Percentiles rank a stretch among this genome's conserved stretches.
Conservation (phyloP, 1,284 basidiomycete genomes). For the Ceratobasidium papillatum region DNA sequence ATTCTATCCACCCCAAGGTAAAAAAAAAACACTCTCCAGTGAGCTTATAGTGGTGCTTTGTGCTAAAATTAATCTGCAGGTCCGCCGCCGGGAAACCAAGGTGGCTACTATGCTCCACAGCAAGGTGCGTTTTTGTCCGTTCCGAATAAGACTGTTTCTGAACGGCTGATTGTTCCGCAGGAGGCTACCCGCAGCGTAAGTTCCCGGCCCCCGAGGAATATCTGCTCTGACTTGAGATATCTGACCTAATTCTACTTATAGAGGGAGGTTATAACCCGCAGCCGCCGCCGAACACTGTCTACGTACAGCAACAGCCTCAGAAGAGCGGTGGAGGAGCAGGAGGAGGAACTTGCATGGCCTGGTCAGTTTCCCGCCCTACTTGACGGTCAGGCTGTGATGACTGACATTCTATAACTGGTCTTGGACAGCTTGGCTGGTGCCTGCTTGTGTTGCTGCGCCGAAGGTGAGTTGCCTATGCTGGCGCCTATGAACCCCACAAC, state of each 20-base stretch:
- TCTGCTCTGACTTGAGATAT: not conserved
- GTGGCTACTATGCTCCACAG: not conserved
- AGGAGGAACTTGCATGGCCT: slow-evolving; percentile 39
- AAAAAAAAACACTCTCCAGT: not conserved
- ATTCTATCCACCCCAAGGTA: slow-evolving; percentile 31
- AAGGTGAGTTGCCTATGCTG: not conserved
- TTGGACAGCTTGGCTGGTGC: slow-evolving; percentile 35
- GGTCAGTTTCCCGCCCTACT: slow-evolving; percentile 12
- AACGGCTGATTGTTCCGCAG: not conserved
- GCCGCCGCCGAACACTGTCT: slow-evolving; percentile 37
- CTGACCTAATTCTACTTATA: not conserved
- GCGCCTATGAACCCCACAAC: not conserved
- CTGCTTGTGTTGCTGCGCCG: slow-evolving; percentile 39
- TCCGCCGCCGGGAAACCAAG: slow-evolving; percentile 29
- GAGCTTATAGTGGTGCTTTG: not conserved
- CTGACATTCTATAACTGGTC: not conserved
- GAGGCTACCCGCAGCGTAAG: slow-evolving; percentile 37
- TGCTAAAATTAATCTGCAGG: slow-evolving; percentile 11
- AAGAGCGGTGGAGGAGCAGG: slow-evolving; percentile 22
- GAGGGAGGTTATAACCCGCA: slow-evolving; percentile 36
- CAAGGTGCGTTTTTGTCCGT: not conserved
- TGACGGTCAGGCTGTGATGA: too few relatives aligned
- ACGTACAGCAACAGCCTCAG: slow-evolving; percentile 31
- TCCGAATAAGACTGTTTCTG: not conserved
- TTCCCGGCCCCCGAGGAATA: not conserved